These are phyloP conservation scores for Oropetium thomaeum DNA, from an alignment of 176 grass and related monocot genomes.

Conservation along the genomic window DNA sequence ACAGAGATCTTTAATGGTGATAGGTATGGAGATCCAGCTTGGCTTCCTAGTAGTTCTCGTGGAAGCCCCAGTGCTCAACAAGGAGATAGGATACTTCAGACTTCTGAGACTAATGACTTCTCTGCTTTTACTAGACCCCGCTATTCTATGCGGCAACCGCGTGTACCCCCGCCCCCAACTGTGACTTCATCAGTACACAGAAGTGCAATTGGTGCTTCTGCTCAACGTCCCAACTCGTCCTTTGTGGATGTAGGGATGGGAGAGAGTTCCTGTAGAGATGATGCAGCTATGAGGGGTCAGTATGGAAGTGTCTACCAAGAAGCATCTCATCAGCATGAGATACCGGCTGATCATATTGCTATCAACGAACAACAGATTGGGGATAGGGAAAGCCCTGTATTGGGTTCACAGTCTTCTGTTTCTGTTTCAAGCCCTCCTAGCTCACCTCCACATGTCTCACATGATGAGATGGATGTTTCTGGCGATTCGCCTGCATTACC, in stretches of 20 bases:
- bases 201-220: conserved; percentile 43
- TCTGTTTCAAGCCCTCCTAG: conserved; percentile 89
- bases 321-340: conserved; percentile 34
- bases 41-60: conserved; percentile 51
- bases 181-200: conserved; percentile 55
- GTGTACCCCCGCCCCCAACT: conserved; percentile 64
- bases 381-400: conserved; percentile 55
- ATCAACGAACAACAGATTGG: conserved; percentile 47
- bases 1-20: conserved; percentile 52
- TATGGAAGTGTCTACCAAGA: conserved; percentile 70
- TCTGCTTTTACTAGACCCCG: conserved; percentile 62
- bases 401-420: conserved; percentile 78
- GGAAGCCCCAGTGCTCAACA: conserved; percentile 52
- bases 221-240: conserved; percentile 45
- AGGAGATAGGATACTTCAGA: conserved; percentile 59
- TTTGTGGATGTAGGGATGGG: conserved; percentile 36
- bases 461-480: conserved; percentile 95
- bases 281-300: conserved; percentile 42
- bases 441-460: conserved; percentile 73
- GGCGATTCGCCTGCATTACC: conserved; percentile 85
- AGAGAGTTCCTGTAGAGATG: conserved; percentile 48
- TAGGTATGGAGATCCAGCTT: conserved; percentile 69
- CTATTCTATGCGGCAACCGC: conserved; percentile 67
- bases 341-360: conserved; percentile 36
- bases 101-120: conserved; percentile 48